Base-by-base conservation (phyloP, 2,329 filamentous ascomycete species). In the Podosphaera xanthii region DNA sequence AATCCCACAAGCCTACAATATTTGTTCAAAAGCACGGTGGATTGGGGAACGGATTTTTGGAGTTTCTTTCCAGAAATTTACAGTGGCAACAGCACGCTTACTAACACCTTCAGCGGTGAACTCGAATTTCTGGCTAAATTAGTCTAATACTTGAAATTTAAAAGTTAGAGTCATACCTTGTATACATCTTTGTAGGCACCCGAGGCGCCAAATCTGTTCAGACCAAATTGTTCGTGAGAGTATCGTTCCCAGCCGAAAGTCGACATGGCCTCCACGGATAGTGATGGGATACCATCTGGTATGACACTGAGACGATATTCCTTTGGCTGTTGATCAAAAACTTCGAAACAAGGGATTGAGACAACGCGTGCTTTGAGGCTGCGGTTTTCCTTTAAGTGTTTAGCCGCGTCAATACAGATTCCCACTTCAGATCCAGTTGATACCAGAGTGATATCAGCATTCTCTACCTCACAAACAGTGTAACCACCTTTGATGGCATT, bases 171-270 rank as follows among this genome's bases (percentile, higher is more conserved):
- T 42, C 79, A 74, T 77, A 77, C 87, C 79, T 87, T 85, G 81
- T 98, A 98, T 62, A 98, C 89, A 69, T 97, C 84, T 84, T 91
- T 91, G 80, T 97, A 97, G 66, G 91, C 85, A 69, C 91, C 92
- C 60, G 87, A 94, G 66, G 91, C 91, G 82, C 92, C 92, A 74
- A 98, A 98, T 72, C 92, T 83, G 85, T 98, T 98, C 66, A 98
- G 83, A 72, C 92, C 92, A 70, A 98, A 98, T 78, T 98, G 92
- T 82, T 98, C 92, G 76, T 98, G 91, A 61, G 89, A 87, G 77
- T 97, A 98, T 74, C 91, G 86, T 81, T 97, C 90, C 92, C 92
- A 98, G 67, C 92, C 92, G 75, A 96, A 83, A 66, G 92, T 98
- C 74, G 81, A 86, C 87, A 95, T 94, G 72, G 89, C 90, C 79